These are phyloP conservation scores for Epichloe brachyelytri DNA, from an alignment of 2,329 filamentous ascomycete species.

Conservation along the genomic window DNA sequence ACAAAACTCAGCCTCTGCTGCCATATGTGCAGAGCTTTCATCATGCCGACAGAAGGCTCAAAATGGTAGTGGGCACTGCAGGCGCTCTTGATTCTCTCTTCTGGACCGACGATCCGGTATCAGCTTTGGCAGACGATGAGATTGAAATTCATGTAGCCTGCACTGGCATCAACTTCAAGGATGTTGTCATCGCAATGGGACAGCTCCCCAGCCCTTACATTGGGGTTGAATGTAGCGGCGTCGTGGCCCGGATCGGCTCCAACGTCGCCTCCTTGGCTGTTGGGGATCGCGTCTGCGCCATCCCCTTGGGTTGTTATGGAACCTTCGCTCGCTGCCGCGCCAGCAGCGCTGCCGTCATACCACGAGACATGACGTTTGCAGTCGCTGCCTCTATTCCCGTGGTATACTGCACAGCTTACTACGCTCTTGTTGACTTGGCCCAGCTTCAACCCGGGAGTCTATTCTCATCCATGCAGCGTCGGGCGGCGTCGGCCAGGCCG, in stretches of 20 bases:
- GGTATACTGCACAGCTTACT: slow-evolving; percentile 9
- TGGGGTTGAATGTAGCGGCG: slow-evolving; percentile 13
- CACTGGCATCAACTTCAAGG: slow-evolving; percentile 30
- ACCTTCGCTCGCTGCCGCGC: slow-evolving; percentile 14
- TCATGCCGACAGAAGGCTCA: slow-evolving; percentile 20
- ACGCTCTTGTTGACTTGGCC: slow-evolving; percentile 7
- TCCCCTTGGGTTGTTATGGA: slow-evolving; percentile 16
- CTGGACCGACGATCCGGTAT: slow-evolving; percentile 21
- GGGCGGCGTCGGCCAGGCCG: slow-evolving; percentile 18
- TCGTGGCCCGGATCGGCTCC: slow-evolving; percentile 10
- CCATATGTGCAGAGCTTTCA: slow-evolving; percentile 25
- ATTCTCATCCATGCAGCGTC: slow-evolving; percentile 19
- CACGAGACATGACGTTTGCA: slow-evolving; percentile 13
- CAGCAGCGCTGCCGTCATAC: slow-evolving; percentile 3
- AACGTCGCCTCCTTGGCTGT: slow-evolving; percentile 5
- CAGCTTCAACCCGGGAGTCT: slow-evolving; percentile 19
- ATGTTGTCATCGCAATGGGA: slow-evolving; percentile 13
- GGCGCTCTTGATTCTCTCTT: slow-evolving; percentile 27
- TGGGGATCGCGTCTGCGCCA: slow-evolving; percentile 12
- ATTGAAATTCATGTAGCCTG: slow-evolving; percentile 30
- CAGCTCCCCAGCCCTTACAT: slow-evolving; percentile 10
- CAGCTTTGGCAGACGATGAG: slow-evolving; percentile 20
- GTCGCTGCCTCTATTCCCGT: slow-evolving; percentile 15
- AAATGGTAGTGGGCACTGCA: slow-evolving; percentile 25
- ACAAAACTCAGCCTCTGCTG: slow-evolving; percentile 12